These are phyloP conservation scores for Herpetomonas samuelpessoai DNA, from an alignment of 208 protist genomes.

Conservation along the genomic window DNA sequence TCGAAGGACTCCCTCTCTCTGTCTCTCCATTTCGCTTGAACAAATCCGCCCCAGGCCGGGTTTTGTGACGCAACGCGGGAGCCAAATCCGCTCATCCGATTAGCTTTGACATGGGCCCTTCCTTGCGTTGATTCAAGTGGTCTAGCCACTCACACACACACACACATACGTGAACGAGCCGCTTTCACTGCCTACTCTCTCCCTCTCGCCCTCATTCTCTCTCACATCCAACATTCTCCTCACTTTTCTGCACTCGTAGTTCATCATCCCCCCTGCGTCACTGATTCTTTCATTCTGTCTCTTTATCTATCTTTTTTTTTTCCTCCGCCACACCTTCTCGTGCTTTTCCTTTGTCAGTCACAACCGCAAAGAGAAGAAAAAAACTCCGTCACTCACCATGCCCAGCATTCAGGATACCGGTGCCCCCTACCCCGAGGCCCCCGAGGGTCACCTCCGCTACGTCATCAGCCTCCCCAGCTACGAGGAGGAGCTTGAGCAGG, in stretches of 20 bases:
- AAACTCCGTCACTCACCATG: constrained; percentile 12
- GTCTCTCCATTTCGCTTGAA: too few relatives aligned
- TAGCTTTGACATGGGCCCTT: too few relatives aligned
- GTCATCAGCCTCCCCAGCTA: constrained; percentile 37
- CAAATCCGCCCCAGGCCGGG: too few relatives aligned
- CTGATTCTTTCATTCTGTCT: not conserved
- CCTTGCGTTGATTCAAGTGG: too few relatives aligned
- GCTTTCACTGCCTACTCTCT: constrained; percentile 4
- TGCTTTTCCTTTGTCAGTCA: not conserved
- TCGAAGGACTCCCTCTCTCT: too few relatives aligned
- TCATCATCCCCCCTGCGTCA: not conserved
- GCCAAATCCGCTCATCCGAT: too few relatives aligned
- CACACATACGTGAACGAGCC: not conserved
- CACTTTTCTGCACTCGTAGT: constrained; percentile 4
- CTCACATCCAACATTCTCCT: constrained; percentile 5
- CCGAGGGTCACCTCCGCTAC: constrained; percentile 21
- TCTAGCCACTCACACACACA: too few relatives aligned
- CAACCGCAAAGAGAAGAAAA: not conserved
- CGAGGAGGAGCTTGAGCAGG: constrained; percentile 11
- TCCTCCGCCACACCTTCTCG: constrained; percentile 4
- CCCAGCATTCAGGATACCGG: constrained; percentile 29
- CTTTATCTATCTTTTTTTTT: constrained; percentile 3
- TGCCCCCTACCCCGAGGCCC: constrained; percentile 33
- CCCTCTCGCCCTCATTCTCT: not conserved
- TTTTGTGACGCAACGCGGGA: too few relatives aligned